These are phyloP conservation scores for Nothophoma quercina DNA, from an alignment of 2,329 filamentous ascomycete genomes.

Conservation along the genomic window DNA sequence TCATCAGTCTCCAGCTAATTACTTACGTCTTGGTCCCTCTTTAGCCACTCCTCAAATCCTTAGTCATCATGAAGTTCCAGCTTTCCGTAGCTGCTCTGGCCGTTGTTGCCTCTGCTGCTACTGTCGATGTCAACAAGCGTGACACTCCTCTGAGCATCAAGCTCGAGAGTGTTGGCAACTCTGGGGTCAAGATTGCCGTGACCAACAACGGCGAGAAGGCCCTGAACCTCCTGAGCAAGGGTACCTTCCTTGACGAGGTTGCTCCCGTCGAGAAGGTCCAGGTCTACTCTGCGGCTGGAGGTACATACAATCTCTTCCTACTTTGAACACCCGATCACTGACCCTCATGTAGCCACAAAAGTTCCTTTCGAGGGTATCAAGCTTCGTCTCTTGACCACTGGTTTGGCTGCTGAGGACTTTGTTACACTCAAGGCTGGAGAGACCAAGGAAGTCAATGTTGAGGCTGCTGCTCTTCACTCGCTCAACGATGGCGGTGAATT, in stretches of 20 bases:
- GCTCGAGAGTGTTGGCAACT: conserved; percentile 60
- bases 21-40: conserved; percentile 11
- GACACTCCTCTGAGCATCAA: conserved; percentile 46
- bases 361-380: conserved; percentile 63
- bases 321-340: background rate
- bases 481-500: conserved; percentile 61
- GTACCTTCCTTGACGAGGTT: conserved; percentile 60
- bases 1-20: conserved; percentile 16
- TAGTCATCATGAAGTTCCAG: conserved; percentile 40
- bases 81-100: conserved; percentile 38
- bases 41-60: conserved; percentile 13
- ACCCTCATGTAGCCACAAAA: conserved; percentile 45
- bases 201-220: conserved; percentile 61
- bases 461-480: conserved; percentile 65
- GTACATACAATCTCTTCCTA: conserved; percentile 28
- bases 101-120: conserved; percentile 36
- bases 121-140: conserved; percentile 44
- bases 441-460: conserved; percentile 62
- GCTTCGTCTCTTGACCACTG: conserved; percentile 56
- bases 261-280: conserved; percentile 63
- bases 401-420: conserved; percentile 60
- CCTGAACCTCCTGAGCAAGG: conserved; percentile 62
- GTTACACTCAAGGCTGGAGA: conserved; percentile 56
- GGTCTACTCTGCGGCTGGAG: conserved; percentile 57
- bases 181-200: conserved; percentile 61